A percentile compares a stretch with the other conserved stretches of the same genome.
Conservation (phyloP, 495 filamentous ascomycete genomes). For the Hyphodiscus hymeniophilus region DNA sequence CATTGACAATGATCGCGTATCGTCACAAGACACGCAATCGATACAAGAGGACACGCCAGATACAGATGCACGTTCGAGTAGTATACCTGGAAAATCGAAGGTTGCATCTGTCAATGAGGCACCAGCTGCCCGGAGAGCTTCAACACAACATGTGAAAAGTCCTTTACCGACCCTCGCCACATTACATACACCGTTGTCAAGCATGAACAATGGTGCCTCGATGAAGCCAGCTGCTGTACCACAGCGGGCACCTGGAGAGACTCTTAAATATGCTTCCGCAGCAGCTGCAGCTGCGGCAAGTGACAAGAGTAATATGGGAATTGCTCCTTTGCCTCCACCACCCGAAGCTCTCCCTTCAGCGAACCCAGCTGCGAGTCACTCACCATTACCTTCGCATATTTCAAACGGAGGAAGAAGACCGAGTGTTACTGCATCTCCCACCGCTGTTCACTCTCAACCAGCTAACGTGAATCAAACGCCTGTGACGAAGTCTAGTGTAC, state of each 20-base stretch:
- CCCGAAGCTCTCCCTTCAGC: constrained; percentile 17
- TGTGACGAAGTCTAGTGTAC: constrained; percentile 32
- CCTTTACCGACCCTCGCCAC: constrained; percentile 87
- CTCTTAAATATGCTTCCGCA: constrained; percentile 92
- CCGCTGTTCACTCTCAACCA: constrained; percentile 44
- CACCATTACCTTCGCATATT: constrained; percentile 21
- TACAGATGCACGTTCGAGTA: constrained; percentile 44
- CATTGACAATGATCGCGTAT: constrained; percentile 75
- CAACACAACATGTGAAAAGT: constrained; percentile 77
- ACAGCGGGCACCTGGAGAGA: constrained; percentile 75
- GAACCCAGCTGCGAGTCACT: constrained; percentile 9
- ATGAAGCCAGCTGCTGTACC: constrained; percentile 94
- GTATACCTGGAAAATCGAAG: constrained; percentile 44
- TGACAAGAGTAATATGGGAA: constrained; percentile 58
- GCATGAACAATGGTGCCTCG: constrained; percentile 44
- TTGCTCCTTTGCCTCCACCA: constrained; percentile 41
- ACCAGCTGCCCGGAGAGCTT: constrained; percentile 62
- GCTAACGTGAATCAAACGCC: constrained; percentile 26
- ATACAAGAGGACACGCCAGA: constrained; percentile 77
- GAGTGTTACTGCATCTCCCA: constrained; percentile 46
- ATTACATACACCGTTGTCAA: constrained; percentile 60
- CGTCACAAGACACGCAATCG: constrained; percentile 92
- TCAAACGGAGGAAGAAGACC: constrained; percentile 13
- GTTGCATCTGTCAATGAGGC: constrained; percentile 31
- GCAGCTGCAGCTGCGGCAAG: constrained; percentile 91